Conservation (phyloP, 768 basidiomycete species). For the Calocybe gangraenosa region DNA sequence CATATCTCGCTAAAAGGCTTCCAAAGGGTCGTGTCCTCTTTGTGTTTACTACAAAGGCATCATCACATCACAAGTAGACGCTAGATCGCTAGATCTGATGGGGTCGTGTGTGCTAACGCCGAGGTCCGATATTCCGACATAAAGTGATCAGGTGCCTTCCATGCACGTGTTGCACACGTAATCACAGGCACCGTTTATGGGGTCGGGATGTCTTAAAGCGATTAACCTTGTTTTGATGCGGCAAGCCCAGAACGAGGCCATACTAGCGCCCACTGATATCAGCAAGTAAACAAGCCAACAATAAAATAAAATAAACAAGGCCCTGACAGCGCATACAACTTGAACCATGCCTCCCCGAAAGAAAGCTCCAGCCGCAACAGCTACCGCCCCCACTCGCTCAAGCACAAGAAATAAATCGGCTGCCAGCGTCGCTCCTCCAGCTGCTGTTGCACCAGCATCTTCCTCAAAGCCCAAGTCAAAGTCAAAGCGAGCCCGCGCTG, state of each 20-base stretch:
- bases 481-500: constrained; percentile 27
- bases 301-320: constrained; percentile 6
- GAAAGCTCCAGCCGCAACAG: constrained; percentile 29
- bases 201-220: constrained; percentile 12
- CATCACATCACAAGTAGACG: no score
- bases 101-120: no score
- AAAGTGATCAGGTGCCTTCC: no score
- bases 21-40: no score
- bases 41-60: no score
- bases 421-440: constrained; percentile 20
- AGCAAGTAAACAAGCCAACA: constrained; percentile 9
- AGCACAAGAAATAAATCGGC: constrained; percentile 34
- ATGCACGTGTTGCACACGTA: no score
- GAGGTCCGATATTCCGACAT: no score
- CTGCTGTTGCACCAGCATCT: constrained; percentile 17
- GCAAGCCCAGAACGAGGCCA: background rate
- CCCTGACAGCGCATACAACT: constrained; percentile 8
- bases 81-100: no score
- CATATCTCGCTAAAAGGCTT: no score
- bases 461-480: constrained; percentile 18
- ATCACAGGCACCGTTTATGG: no score
- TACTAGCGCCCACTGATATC: constrained; percentile 12
- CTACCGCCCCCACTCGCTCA: constrained; percentile 30
- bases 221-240: no score
- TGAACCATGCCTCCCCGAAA: constrained; percentile 42